Evolutionary conservation across 140 eudicot species (phyloP).

Genomic region (Cichorium intybus): DNA sequence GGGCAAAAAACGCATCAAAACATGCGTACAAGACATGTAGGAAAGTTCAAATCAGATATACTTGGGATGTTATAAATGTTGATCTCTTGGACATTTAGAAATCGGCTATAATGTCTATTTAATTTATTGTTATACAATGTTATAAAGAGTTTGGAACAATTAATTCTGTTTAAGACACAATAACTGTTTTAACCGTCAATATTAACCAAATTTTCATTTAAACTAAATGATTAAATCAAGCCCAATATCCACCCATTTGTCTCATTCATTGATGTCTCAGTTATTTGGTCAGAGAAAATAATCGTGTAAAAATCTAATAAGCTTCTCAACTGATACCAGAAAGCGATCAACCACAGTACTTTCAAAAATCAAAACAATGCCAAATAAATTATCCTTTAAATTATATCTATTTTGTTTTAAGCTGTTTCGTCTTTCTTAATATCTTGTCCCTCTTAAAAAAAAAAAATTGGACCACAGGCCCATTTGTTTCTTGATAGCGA

Average conservation of each 20-base stretch:
- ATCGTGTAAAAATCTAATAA: conserved; percentile 1
- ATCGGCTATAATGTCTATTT: no score
- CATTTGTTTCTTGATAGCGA: conserved; percentile 71
- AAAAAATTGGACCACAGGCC: conserved; percentile 72
- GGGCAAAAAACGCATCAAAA: no score
- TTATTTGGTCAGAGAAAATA: not conserved
- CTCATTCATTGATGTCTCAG: not conserved
- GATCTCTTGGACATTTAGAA: no score
- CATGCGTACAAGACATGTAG: no score
- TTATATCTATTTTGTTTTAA: not conserved
- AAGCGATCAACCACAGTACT: conserved; percentile 2
- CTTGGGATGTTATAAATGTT: no score
- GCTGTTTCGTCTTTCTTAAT: conserved; percentile 21
- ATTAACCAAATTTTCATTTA: no score
- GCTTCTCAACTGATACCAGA: not conserved
- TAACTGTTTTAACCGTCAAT: no score
- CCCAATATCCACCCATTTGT: not conserved
- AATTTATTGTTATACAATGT: no score
- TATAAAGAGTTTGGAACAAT: no score
- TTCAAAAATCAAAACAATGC: not conserved
- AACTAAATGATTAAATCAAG: not conserved
- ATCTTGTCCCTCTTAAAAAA: conserved; percentile 49
- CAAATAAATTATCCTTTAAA: not conserved
- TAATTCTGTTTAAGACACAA: no score
- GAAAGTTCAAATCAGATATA: no score